Evolutionary conservation across 352 stramenopile species (phyloP).

Genomic region (Phytophthora europaea): DNA sequence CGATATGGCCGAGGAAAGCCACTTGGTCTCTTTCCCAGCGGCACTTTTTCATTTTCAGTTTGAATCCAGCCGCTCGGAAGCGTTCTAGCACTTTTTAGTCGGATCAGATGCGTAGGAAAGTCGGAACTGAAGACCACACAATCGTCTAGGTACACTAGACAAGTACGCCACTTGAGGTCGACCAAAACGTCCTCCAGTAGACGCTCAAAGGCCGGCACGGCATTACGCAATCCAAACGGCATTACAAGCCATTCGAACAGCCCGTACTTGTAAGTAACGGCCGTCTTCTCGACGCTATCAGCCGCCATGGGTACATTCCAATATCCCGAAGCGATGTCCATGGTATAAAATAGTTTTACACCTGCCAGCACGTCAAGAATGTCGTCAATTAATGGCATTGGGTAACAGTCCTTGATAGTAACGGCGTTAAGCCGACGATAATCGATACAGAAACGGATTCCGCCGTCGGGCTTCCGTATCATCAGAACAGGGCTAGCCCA

Average conservation of each 20-base stretch:
- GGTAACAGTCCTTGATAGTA: conserved; percentile 15
- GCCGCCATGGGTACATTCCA: not conserved
- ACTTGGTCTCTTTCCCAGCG: conserved; percentile 7
- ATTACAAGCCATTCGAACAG: conserved; percentile 1
- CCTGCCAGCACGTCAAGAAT: conserved; percentile 12
- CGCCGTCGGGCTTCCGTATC: not conserved
- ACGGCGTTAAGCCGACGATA: conserved; percentile 11
- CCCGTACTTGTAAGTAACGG: conserved; percentile 3
- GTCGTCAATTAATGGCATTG: conserved; percentile 22
- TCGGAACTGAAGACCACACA: conserved; percentile 14
- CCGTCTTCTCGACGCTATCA: conserved; percentile 2
- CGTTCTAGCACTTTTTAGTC: not conserved
- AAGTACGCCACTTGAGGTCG: conserved; percentile 8
- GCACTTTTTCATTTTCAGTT: conserved; percentile 20
- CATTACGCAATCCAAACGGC: conserved; percentile 4
- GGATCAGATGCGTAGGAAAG: conserved; percentile 3
- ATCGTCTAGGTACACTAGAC: conserved; percentile 7
- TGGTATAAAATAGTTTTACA: conserved; percentile 6
- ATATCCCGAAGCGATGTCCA: not conserved
- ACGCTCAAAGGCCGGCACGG: not conserved
- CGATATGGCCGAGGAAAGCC: conserved; percentile 11
- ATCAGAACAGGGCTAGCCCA: conserved; percentile 10
- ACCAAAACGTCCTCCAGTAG: conserved; percentile 9
- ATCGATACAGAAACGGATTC: conserved; percentile 21
- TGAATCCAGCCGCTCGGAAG: not conserved